phyloP scores from a whole-genome alignment of 371 early-diverging fungal genomes.

The Scutellospora calospora region DNA sequence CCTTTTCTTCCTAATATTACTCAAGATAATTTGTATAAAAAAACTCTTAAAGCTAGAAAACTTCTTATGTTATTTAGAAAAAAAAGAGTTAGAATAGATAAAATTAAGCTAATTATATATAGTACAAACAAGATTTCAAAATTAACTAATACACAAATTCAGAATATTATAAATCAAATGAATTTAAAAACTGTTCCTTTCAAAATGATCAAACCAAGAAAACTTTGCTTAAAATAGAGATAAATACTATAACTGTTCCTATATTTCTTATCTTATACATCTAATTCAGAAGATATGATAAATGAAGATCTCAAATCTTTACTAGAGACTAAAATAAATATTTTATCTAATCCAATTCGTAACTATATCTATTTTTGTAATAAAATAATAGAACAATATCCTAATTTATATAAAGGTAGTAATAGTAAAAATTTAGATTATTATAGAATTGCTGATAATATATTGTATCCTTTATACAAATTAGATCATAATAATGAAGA shows the following conservation, averaged over 20 bases:
- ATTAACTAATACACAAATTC: too few relatives aligned
- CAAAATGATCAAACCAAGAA: neutral
- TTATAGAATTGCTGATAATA: slow-evolving; percentile 6
- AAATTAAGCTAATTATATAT: too few relatives aligned
- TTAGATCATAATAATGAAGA: slow-evolving; percentile 9
- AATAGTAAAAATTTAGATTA: slow-evolving; percentile 2
- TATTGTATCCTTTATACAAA: slow-evolving; percentile 4
- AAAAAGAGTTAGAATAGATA: too few relatives aligned
- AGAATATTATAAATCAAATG: too few relatives aligned
- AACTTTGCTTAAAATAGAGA: neutral
- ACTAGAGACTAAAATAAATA: slow-evolving; percentile 5
- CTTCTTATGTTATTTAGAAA: slow-evolving; percentile 27
- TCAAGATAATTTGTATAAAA: slow-evolving; percentile 36
- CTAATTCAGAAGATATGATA: neutral
- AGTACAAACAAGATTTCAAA: too few relatives aligned
- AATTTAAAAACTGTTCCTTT: neutral
- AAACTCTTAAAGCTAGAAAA: slow-evolving; percentile 37
- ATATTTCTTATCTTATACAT: neutral
- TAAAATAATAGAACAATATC: slow-evolving; percentile 21
- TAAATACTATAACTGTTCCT: neutral
- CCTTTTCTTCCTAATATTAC: slow-evolving; percentile 32
- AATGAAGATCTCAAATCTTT: neutral
- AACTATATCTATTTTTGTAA: slow-evolving; percentile 1
- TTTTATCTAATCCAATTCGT: neutral
- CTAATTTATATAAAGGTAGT: neutral